A percentile compares a stretch with the other conserved stretches of the same genome.
phyloP scores from a whole-genome alignment of 2,329 filamentous ascomycete species.

The Exophiala dermatitidis region DNA sequence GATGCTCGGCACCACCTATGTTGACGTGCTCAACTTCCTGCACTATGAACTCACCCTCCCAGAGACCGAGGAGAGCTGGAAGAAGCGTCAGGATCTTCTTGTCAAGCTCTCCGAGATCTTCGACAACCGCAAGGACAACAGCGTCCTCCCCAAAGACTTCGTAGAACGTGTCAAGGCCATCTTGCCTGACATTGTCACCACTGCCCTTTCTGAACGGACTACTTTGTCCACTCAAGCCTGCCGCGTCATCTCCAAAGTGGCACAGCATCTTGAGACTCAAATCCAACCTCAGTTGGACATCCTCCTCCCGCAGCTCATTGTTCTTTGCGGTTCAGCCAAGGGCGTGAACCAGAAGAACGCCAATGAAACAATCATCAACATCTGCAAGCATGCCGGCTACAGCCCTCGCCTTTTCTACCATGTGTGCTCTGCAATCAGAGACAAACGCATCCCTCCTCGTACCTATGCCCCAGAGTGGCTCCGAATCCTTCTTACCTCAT shows the following conservation, averaged over 20 bases:
- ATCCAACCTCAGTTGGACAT: conserved; percentile 25
- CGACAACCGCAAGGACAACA: conserved; percentile 19
- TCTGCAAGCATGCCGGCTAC: conserved; percentile 74
- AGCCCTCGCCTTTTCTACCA: conserved; percentile 77
- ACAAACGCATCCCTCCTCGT: conserved; percentile 88
- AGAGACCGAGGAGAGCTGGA: conserved; percentile 26
- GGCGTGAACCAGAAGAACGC: conserved; percentile 84
- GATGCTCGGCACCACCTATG: conserved; percentile 19
- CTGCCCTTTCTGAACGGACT: conserved; percentile 25
- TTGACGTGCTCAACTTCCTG: conserved; percentile 21
- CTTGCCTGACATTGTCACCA: conserved; percentile 23
- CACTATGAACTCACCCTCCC: conserved; percentile 20
- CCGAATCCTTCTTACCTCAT: conserved; percentile 66
- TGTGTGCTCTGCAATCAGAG: conserved; percentile 70
- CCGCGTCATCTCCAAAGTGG: conserved; percentile 15
- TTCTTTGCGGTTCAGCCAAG: conserved; percentile 82
- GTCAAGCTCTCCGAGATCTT: conserved; percentile 21
- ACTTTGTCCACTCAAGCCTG: conserved; percentile 24
- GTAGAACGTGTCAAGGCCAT: conserved; percentile 21
- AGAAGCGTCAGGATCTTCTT: conserved; percentile 24
- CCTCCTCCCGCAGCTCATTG: conserved; percentile 62
- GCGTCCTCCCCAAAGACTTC: conserved; percentile 21
- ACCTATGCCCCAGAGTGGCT: conserved; percentile 76
- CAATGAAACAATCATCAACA: conserved; percentile 69
- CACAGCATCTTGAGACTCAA: conserved; percentile 20